These are phyloP conservation scores for Calocybe gangraenosa DNA, from an alignment of 768 basidiomycete species.

Conservation along the genomic window DNA sequence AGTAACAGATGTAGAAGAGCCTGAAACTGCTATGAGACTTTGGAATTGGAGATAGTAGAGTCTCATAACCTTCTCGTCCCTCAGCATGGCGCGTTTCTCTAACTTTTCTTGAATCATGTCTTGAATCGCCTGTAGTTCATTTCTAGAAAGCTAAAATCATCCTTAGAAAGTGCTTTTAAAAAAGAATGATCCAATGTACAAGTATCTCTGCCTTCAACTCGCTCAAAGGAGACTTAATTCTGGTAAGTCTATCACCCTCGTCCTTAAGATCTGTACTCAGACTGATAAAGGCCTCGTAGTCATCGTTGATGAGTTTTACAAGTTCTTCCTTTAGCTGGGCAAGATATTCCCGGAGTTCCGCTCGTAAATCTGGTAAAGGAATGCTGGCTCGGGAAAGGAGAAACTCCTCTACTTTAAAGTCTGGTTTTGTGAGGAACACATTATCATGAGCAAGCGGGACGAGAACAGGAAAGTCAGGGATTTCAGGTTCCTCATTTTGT, in stretches of 20 bases:
- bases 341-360: slow-evolving; percentile 85
- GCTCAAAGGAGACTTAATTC: slow-evolving; percentile 64
- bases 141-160: slow-evolving; percentile 49
- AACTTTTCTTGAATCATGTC: slow-evolving; percentile 76
- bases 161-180: not conserved
- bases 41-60: not conserved
- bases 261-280: slow-evolving; percentile 89
- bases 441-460: slow-evolving; percentile 79
- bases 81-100: slow-evolving; percentile 62
- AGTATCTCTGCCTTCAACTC: slow-evolving; percentile 62
- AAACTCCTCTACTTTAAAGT: slow-evolving; percentile 83
- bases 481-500: slow-evolving; percentile 15
- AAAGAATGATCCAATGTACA: slow-evolving; percentile 41
- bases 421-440: slow-evolving; percentile 59
- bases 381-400: slow-evolving; percentile 82
- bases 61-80: slow-evolving; percentile 76
- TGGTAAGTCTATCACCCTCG: slow-evolving; percentile 69
- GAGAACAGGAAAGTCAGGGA: slow-evolving; percentile 56
- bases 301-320: slow-evolving; percentile 93
- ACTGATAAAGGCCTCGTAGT: slow-evolving; percentile 97
- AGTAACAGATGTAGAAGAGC: slow-evolving; percentile 82
- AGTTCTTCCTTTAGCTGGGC: slow-evolving; percentile 86
- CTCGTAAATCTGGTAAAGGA: slow-evolving; percentile 81
- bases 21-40: slow-evolving; percentile 31
- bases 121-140: slow-evolving; percentile 63